Conservation (phyloP, 2,329 filamentous ascomycete species). For the Aspergillus texensis region DNA sequence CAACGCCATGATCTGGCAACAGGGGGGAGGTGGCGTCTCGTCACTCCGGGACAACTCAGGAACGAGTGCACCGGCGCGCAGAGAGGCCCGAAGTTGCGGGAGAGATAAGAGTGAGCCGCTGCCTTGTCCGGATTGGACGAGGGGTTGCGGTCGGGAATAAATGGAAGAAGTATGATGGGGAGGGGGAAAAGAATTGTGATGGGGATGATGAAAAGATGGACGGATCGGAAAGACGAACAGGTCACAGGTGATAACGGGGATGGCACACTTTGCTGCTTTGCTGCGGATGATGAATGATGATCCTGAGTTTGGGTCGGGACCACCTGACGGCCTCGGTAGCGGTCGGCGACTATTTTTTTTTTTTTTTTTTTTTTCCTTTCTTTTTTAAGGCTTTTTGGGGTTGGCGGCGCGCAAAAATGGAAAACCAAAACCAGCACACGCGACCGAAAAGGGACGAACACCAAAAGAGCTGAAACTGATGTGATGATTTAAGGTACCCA, state of each 20-base stretch:
- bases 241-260: slow-evolving; percentile 12
- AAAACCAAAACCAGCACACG: slow-evolving; percentile 18
- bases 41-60: slow-evolving; percentile 42
- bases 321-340: slow-evolving; percentile 36
- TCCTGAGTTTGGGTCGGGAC: slow-evolving; percentile 29
- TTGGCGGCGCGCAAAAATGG: slow-evolving; percentile 4
- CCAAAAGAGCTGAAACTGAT: not conserved
- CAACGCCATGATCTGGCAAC: slow-evolving; percentile 49
- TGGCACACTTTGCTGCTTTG: slow-evolving; percentile 8
- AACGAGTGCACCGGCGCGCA: slow-evolving; percentile 38
- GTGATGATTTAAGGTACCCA: slow-evolving; percentile 3
- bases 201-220: slow-evolving; percentile 8
- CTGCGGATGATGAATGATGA: slow-evolving; percentile 22
- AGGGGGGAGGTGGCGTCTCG: slow-evolving; percentile 37
- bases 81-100: slow-evolving; percentile 28
- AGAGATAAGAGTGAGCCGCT: slow-evolving; percentile 17
- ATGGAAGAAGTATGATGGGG: slow-evolving; percentile 10
- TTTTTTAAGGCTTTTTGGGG: not conserved
- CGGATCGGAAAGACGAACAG: slow-evolving; percentile 4
- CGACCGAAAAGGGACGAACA: slow-evolving; percentile 19
- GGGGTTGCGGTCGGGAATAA: slow-evolving; percentile 19
- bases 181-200: not conserved
- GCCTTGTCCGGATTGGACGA: slow-evolving; percentile 17
- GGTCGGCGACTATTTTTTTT: slow-evolving; percentile 18
- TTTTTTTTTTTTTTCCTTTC: not conserved